Percentiles rank a stretch among this genome's conserved stretches.
phyloP scores from a whole-genome alignment of 2,329 filamentous ascomycete species.

The Scortechinia acanthostroma region DNA sequence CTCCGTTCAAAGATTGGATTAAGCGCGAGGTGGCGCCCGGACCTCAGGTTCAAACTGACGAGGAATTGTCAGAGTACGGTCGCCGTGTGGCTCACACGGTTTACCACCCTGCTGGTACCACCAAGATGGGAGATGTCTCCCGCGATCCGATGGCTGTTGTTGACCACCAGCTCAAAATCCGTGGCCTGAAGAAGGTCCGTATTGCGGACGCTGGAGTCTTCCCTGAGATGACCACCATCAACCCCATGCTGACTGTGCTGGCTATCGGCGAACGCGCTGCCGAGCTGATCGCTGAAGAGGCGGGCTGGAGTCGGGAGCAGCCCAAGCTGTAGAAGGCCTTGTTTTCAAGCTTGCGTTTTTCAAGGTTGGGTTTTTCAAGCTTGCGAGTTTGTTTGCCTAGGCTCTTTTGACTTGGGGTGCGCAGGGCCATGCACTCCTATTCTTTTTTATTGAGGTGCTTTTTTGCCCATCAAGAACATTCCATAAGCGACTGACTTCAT shows the following conservation, averaged over 20 bases:
- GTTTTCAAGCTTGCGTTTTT: no score
- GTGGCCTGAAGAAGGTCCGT: slow-evolving; percentile 66
- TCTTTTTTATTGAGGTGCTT: neutral
- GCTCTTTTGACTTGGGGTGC: no score
- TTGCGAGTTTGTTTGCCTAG: no score
- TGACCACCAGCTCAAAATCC: slow-evolving; percentile 66
- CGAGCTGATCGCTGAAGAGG: slow-evolving; percentile 73
- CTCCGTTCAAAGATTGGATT: slow-evolving; percentile 76
- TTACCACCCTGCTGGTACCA: slow-evolving; percentile 83
- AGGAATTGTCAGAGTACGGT: slow-evolving; percentile 76
- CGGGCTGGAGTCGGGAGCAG: slow-evolving; percentile 41
- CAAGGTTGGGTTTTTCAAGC: no score
- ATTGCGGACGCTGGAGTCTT: slow-evolving; percentile 85
- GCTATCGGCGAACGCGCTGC: slow-evolving; percentile 77
- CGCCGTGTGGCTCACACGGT: slow-evolving; percentile 78
- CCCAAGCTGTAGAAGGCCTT: neutral
- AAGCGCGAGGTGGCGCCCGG: slow-evolving; percentile 77
- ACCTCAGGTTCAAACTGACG: slow-evolving; percentile 66
- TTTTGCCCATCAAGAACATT: neutral
- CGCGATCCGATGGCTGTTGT: slow-evolving; percentile 72
- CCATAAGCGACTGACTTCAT: no score
- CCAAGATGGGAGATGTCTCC: slow-evolving; percentile 75
- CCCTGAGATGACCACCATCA: slow-evolving; percentile 78
- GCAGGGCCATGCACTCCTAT: neutral
- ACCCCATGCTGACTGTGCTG: slow-evolving; percentile 85